Evolutionary conservation across 257 asterid species (phyloP).

Genomic region (Asclepias syriaca): DNA sequence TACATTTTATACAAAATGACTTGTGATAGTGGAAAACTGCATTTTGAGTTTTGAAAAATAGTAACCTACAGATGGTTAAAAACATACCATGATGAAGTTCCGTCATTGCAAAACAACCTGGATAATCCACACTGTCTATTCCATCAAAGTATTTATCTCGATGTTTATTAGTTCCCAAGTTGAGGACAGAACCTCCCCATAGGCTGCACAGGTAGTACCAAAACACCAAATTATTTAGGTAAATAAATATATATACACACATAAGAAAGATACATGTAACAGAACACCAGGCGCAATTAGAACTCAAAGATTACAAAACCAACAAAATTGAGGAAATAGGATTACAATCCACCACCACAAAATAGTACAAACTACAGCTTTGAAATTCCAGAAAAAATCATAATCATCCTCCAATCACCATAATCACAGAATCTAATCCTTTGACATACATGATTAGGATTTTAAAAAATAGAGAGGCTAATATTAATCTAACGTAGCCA

Average conservation of each 20-base stretch:
- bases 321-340: neutral
- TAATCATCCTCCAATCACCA: neutral
- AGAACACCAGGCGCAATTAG: neutral
- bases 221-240: neutral
- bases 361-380: neutral
- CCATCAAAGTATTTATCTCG: constrained; percentile 77
- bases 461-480: neutral
- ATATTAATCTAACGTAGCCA: neutral
- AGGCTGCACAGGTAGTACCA: constrained; percentile 43
- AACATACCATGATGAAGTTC: constrained; percentile 93
- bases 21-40: neutral
- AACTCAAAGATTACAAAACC: neutral
- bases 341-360: neutral
- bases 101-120: constrained; percentile 97
- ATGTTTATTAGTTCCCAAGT: constrained; percentile 93
- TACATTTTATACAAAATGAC: neutral
- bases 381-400: neutral
- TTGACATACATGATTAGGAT: neutral
- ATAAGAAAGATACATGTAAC: neutral
- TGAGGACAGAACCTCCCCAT: constrained; percentile 98
- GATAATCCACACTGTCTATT: constrained; percentile 79
- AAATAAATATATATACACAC: neutral
- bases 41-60: neutral
- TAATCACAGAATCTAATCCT: neutral
- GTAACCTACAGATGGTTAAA: constrained; percentile 15